phyloP scores from a whole-genome alignment of 208 protist species.

The Acanthamoeba culbertsoni region DNA sequence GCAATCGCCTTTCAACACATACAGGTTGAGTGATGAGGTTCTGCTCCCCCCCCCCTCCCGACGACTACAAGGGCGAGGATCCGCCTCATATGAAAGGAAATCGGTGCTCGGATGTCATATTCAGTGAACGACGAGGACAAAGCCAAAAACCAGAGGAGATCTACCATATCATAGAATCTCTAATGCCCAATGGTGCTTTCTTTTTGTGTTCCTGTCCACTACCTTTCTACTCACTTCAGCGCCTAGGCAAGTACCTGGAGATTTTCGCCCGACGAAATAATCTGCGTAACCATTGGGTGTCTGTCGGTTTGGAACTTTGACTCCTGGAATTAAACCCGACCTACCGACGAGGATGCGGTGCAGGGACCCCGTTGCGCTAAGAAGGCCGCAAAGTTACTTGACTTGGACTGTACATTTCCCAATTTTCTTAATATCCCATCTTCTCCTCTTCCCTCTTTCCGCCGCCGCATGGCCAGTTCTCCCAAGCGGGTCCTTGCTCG shows the following conservation, averaged over 20 bases:
- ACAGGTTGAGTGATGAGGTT: too few relatives aligned
- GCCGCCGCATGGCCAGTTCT: too few relatives aligned
- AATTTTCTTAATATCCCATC: too few relatives aligned
- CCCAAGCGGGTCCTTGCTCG: too few relatives aligned
- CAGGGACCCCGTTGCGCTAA: too few relatives aligned
- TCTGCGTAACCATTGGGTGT: slow-evolving; percentile 81
- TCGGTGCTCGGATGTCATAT: slow-evolving; percentile 75
- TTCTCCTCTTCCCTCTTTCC: too few relatives aligned
- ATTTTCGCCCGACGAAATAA: slow-evolving; percentile 83
- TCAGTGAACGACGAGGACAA: slow-evolving; percentile 73
- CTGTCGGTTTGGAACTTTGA: slow-evolving; percentile 82
- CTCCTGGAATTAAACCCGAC: too few relatives aligned
- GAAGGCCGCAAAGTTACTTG: too few relatives aligned
- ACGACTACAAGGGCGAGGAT: slow-evolving; percentile 60
- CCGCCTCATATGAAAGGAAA: slow-evolving; percentile 51
- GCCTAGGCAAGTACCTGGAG: slow-evolving; percentile 78
- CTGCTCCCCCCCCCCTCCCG: background rate
- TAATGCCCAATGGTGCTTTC: slow-evolving; percentile 77
- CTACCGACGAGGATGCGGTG: too few relatives aligned
- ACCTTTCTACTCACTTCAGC: background rate
- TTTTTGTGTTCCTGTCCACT: background rate
- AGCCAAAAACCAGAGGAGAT: slow-evolving; percentile 82
- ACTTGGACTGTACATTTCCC: too few relatives aligned
- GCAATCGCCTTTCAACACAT: background rate
- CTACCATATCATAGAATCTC: slow-evolving; percentile 76